These are phyloP conservation scores for Magnolia sinica DNA, from an alignment of 164 flowering plant species.

Conservation along the genomic window DNA sequence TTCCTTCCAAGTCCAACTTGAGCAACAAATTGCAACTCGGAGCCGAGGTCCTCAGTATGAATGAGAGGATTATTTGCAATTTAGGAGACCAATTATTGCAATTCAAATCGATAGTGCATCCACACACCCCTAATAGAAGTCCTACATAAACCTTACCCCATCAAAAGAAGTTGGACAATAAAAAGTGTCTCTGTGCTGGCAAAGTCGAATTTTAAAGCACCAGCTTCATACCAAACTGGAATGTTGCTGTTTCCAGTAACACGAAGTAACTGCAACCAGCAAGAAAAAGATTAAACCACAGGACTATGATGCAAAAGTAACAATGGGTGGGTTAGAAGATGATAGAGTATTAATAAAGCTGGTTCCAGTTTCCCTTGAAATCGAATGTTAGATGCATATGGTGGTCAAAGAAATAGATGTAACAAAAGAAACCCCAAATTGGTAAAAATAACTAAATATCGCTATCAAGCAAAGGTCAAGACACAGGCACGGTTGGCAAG, in stretches of 20 bases:
- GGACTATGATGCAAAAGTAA: not conserved
- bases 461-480: not conserved
- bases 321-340: not conserved
- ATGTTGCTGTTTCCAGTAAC: conserved; percentile 61
- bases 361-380: not conserved
- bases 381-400: not conserved
- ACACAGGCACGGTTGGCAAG: not conserved
- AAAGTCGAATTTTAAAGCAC: conserved; percentile 67
- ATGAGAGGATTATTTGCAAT: too few relatives aligned
- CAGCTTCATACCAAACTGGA: conserved; percentile 94
- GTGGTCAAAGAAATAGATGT: not conserved
- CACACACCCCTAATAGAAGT: not conserved
- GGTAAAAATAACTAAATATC: not conserved
- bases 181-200: conserved; percentile 74
- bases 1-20: too few relatives aligned
- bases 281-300: not conserved
- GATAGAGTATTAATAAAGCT: not conserved
- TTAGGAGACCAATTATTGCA: too few relatives aligned
- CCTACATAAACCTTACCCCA: conserved; percentile 54
- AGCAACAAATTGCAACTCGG: too few relatives aligned
- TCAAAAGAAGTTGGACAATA: conserved; percentile 67
- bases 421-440: not conserved
- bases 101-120: too few relatives aligned
- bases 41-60: too few relatives aligned
- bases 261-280: conserved; percentile 62